These are phyloP conservation scores for Kentomonas sorsogonicus DNA, from an alignment of 208 protist species.

Conservation along the genomic window DNA sequence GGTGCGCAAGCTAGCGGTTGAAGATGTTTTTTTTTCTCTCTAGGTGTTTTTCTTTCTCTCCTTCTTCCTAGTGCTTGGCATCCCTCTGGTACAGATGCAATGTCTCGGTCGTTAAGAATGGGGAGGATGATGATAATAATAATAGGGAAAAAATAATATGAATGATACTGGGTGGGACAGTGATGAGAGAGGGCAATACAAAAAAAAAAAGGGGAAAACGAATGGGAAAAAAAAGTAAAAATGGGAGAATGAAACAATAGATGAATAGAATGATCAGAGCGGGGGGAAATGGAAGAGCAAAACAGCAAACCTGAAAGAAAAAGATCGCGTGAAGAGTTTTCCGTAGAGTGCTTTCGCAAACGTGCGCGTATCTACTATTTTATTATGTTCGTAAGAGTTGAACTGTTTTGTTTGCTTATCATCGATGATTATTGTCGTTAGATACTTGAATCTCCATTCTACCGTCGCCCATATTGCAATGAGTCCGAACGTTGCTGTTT, in stretches of 20 bases:
- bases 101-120: neutral
- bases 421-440: neutral
- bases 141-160: slow-evolving; percentile 8
- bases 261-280: neutral
- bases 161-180: slow-evolving; percentile 1
- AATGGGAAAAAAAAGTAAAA: slow-evolving; percentile 9
- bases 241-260: slow-evolving; percentile 4
- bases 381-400: neutral
- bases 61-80: too few species aligned
- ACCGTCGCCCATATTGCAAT: neutral
- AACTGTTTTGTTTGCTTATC: neutral
- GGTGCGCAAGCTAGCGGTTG: too few species aligned
- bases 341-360: too few species aligned
- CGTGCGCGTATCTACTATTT: too few species aligned
- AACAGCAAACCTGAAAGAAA: neutral
- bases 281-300: neutral
- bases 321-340: too few species aligned
- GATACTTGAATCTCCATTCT: neutral
- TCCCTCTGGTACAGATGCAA: slow-evolving; percentile 2
- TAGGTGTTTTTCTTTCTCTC: slow-evolving; percentile 5
- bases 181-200: slow-evolving; percentile 13
- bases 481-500: neutral
- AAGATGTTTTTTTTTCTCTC: too few species aligned
- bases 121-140: slow-evolving; percentile 10
- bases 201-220: slow-evolving; percentile 5